phyloP scores from a whole-genome alignment of 1,284 basidiomycete species.

The Ceratobasidium theobromae region DNA sequence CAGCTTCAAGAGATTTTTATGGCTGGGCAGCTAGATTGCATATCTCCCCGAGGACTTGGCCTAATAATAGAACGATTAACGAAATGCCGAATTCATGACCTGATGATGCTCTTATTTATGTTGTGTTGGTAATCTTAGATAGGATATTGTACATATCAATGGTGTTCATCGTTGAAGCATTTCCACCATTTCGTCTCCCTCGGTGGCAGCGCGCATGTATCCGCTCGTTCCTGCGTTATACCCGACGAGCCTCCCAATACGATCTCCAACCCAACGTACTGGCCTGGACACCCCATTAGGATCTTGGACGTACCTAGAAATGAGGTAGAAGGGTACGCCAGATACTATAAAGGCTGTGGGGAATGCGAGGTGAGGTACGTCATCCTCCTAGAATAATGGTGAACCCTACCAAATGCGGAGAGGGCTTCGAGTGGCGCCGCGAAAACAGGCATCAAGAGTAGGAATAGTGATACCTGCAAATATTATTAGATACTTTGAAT shows the following conservation, averaged over 20 bases:
- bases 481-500: background rate
- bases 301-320: slow-evolving; percentile 22
- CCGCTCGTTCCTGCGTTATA: slow-evolving; percentile 52
- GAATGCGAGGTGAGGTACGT: slow-evolving; percentile 33
- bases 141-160: background rate
- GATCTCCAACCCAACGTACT: slow-evolving; percentile 8
- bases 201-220: slow-evolving; percentile 74
- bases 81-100: no score
- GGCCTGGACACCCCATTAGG: slow-evolving; percentile 10
- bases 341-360: slow-evolving; percentile 19
- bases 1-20: slow-evolving; percentile 81
- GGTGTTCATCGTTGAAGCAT: slow-evolving; percentile 49
- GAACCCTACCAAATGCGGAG: slow-evolving; percentile 75
- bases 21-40: slow-evolving; percentile 71
- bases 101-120: background rate
- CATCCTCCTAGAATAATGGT: background rate
- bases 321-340: slow-evolving; percentile 22
- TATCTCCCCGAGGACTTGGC: no score
- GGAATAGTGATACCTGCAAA: slow-evolving; percentile 78
- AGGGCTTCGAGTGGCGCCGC: slow-evolving; percentile 88
- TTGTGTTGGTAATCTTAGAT: background rate
- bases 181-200: slow-evolving; percentile 67
- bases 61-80: background rate
- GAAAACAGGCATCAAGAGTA: slow-evolving; percentile 93
- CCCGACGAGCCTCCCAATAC: slow-evolving; percentile 24